A percentile compares a stretch with the other conserved stretches of the same genome.
phyloP scores from a whole-genome alignment of 768 basidiomycete genomes.

The Suillus occidentalis region DNA sequence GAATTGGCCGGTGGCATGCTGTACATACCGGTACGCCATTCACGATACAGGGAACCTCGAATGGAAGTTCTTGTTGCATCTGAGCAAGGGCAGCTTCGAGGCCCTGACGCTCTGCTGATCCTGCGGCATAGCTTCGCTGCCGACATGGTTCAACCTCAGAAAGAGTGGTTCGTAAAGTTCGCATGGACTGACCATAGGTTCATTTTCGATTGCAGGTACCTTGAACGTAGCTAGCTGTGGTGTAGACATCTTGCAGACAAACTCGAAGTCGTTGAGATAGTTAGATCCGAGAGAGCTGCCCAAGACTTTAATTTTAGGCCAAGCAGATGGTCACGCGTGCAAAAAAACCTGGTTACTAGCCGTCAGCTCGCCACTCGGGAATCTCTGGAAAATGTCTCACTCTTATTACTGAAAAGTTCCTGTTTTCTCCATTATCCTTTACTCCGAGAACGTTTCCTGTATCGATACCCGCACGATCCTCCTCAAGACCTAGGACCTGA shows the following conservation, averaged over 20 bases:
- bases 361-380: background rate
- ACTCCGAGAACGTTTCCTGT: too few species aligned
- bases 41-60: slow-evolving; percentile 91
- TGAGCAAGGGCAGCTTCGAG: slow-evolving; percentile 71
- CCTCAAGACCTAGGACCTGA: too few species aligned
- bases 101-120: slow-evolving; percentile 72
- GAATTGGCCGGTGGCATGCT: background rate
- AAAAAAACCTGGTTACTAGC: background rate
- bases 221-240: slow-evolving; percentile 86
- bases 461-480: too few species aligned
- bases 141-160: background rate
- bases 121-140: slow-evolving; percentile 76
- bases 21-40: slow-evolving; percentile 78
- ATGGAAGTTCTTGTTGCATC: slow-evolving; percentile 83
- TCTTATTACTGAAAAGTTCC: background rate
- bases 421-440: background rate
- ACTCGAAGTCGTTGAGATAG: slow-evolving; percentile 1
- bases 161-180: background rate
- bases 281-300: background rate
- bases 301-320: background rate
- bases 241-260: slow-evolving; percentile 50
- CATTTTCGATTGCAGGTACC: slow-evolving; percentile 85
- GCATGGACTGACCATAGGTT: slow-evolving; percentile 72
- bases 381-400: background rate
- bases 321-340: background rate